phyloP scores from a whole-genome alignment of 179 eudicot genomes.

The Carnegiea gigantea region DNA sequence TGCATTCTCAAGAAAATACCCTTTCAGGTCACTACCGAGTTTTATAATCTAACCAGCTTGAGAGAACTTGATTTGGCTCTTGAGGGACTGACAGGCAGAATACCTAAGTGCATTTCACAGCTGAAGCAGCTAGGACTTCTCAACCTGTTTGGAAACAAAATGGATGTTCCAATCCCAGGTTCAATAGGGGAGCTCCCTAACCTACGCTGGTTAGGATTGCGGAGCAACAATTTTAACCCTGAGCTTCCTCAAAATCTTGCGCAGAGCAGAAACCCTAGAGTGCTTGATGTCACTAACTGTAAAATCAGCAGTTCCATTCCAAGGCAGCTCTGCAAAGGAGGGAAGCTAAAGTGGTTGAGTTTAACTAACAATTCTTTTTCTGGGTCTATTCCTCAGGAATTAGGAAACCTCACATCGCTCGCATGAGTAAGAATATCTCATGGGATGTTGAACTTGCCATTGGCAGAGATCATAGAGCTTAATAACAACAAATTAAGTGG shows the following conservation, averaged over 20 bases:
- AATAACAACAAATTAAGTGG: constrained; percentile 52
- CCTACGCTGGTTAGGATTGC: constrained; percentile 43
- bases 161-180: constrained; percentile 48
- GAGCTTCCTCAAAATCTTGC: constrained; percentile 61
- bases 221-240: constrained; percentile 59
- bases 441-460: constrained; percentile 50
- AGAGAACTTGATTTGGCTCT: constrained; percentile 39
- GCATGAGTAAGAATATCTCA: constrained; percentile 42
- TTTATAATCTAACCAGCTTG: constrained; percentile 43
- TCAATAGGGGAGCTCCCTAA: constrained; percentile 51
- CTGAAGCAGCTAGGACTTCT: constrained; percentile 43
- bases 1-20: constrained; percentile 41
- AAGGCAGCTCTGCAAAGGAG: constrained; percentile 54
- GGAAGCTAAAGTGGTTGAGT: constrained; percentile 33
- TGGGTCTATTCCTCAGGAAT: constrained; percentile 55
- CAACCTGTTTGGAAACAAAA: constrained; percentile 38
- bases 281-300: constrained; percentile 45
- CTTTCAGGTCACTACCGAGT: constrained; percentile 53
- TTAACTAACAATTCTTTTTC: constrained; percentile 49
- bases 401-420: constrained; percentile 55
- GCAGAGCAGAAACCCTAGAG: constrained; percentile 34
- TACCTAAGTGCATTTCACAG: constrained; percentile 41
- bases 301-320: constrained; percentile 61
- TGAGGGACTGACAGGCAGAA: constrained; percentile 43
- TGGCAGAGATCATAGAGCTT: constrained; percentile 44